Evolutionary conservation across 2,329 filamentous ascomycete species (phyloP), one percentile per base, ranked within the genome.

Genomic region (Aspergillus viridinutans): DNA sequence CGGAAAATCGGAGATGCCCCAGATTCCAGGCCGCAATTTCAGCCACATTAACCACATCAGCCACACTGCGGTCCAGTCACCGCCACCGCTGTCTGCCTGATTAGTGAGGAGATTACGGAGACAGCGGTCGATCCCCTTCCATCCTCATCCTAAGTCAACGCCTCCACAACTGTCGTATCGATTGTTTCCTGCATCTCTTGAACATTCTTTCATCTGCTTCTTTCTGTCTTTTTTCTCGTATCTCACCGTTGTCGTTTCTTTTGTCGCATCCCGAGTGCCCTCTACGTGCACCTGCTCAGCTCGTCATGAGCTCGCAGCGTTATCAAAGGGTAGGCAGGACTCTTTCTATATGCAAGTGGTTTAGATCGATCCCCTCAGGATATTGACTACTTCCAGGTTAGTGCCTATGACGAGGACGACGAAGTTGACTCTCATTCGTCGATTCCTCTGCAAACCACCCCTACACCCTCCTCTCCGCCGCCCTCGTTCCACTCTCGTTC

Each of bases 401-500:
- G 78, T 53, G 66, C 73, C 67, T 75, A 74, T 38, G 73, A 76
- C 63, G 76, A 77, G 55, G 73, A 78, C 48, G 74, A 76, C 48
- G 68, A 67, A 49, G 53, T 62, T 26, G 64, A 71, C 49, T 67
- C 71, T 47, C 70, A 71, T 61, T 71, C 64, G 55, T 62, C 68
- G 53, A 65, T 69, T 50, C 64, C 67, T 58, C 64, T 67, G 32
- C 68, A 63, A 58, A 55, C 64, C 29, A 60, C 69, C 49, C 60
- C 65, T 48, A 67, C 69, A 28, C 72, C 76, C 29, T 72, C 71
- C 45, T 80, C 77, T 62, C 76, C 77, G 53, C 76, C 77, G 40
- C 93, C 93, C 2, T 97, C 93, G 1, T 97, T 97, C 75, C 90
- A 87, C 72, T 97, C 92, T 49, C 85, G 90, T 70, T 82, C 88